A percentile compares a stretch with the other conserved stretches of the same genome.
Evolutionary conservation across 306 rosid genomes (phyloP).

Genomic region (Echinosophora koreensis): DNA sequence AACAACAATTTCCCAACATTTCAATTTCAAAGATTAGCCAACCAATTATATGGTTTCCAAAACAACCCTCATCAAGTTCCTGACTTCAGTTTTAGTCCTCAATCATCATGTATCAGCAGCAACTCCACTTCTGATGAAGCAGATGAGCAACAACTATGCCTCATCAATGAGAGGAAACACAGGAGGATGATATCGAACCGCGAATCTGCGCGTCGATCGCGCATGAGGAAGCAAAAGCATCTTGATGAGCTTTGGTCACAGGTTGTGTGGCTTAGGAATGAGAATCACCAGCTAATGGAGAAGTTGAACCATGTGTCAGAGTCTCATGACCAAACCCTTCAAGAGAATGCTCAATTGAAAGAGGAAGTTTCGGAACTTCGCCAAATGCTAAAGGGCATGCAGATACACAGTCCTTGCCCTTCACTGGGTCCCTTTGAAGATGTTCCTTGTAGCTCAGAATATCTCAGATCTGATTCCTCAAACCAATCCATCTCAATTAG

Average conservation of each 20-base stretch:
- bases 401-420: slow-evolving; percentile 65
- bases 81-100: slow-evolving; percentile 64
- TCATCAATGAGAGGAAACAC: slow-evolving; percentile 83
- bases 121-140: slow-evolving; percentile 94
- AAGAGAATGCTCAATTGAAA: slow-evolving; percentile 79
- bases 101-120: slow-evolving; percentile 68
- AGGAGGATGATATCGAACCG: slow-evolving; percentile 94
- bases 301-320: slow-evolving; percentile 76
- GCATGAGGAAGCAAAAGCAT: slow-evolving; percentile 93
- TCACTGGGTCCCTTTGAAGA: slow-evolving; percentile 64
- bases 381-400: slow-evolving; percentile 73
- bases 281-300: slow-evolving; percentile 79
- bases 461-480: slow-evolving; percentile 64
- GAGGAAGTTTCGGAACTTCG: slow-evolving; percentile 80
- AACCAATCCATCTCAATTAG: slow-evolving; percentile 56
- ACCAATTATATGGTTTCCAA: slow-evolving; percentile 58
- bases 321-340: slow-evolving; percentile 63
- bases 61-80: slow-evolving; percentile 46
- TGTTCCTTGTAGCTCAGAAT: slow-evolving; percentile 56
- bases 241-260: slow-evolving; percentile 98
- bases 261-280: slow-evolving; percentile 85
- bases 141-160: slow-evolving; percentile 72
- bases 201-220: slow-evolving; percentile 92
- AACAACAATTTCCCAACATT: slow-evolving; percentile 55
- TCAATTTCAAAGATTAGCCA: slow-evolving; percentile 54